Percentiles rank a stretch among this genome's conserved stretches.
Evolutionary conservation across 1,284 basidiomycete species (phyloP).

Genomic region (Sanghuangporus sanghuang): DNA sequence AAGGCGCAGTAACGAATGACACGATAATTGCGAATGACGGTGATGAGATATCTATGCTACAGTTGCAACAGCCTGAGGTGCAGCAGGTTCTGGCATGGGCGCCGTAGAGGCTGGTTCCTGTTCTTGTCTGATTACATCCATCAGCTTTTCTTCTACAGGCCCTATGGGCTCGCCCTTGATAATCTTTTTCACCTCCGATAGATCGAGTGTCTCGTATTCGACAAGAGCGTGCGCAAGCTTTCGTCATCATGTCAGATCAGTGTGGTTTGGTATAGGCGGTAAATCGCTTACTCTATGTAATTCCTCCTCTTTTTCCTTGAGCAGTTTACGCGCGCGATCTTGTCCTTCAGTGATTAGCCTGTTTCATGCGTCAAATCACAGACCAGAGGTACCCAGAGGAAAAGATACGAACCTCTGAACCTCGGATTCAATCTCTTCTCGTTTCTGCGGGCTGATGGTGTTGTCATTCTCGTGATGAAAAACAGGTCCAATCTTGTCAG

Average conservation of each 20-base stretch:
- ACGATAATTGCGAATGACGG: not conserved
- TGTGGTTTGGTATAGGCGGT: not conserved
- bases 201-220: slow-evolving; percentile 89
- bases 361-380: slow-evolving; percentile 2
- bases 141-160: slow-evolving; percentile 55
- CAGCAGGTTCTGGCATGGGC: not conserved
- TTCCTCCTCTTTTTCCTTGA: slow-evolving; percentile 72
- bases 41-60: slow-evolving; percentile 15
- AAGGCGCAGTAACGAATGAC: not conserved
- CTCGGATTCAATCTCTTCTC: slow-evolving; percentile 82
- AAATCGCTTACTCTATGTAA: slow-evolving; percentile 64
- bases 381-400: not conserved
- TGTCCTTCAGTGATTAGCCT: slow-evolving; percentile 77
- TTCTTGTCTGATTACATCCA: slow-evolving; percentile 32
- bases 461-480: slow-evolving; percentile 71
- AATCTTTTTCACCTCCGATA: slow-evolving; percentile 82
- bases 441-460: slow-evolving; percentile 65
- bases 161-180: slow-evolving; percentile 77
- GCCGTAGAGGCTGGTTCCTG: not conserved
- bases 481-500: slow-evolving; percentile 77
- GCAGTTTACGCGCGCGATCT: slow-evolving; percentile 59
- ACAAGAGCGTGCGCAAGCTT: slow-evolving; percentile 86
- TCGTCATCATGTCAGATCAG: slow-evolving; percentile 14
- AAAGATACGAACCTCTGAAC: slow-evolving; percentile 58
- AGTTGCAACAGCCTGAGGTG: slow-evolving; percentile 1